phyloP scores from a whole-genome alignment of 1,284 basidiomycete species.

The Sporisorium iseilematis-ciliati region DNA sequence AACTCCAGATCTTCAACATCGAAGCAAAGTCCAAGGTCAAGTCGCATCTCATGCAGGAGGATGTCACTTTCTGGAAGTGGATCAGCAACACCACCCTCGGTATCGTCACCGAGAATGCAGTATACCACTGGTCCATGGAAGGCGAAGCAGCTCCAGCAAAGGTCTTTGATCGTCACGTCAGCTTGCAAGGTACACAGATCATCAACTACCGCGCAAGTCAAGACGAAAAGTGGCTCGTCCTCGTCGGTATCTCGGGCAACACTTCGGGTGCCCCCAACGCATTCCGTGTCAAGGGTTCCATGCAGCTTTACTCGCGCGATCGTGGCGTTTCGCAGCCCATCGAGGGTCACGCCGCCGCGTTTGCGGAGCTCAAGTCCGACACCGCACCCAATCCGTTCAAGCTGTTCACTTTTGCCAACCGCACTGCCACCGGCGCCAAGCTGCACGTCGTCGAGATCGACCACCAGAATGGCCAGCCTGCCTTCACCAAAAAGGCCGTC shows the following conservation, averaged over 20 bases:
- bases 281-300: slow-evolving; percentile 74
- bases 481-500: slow-evolving; percentile 96
- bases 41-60: slow-evolving; percentile 90
- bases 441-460: slow-evolving; percentile 99
- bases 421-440: slow-evolving; percentile 97
- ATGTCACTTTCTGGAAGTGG: slow-evolving; percentile 99
- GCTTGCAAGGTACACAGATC: slow-evolving; percentile 93
- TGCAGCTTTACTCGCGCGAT: slow-evolving; percentile 93
- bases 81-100: slow-evolving; percentile 90
- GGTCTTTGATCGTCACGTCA: slow-evolving; percentile 95
- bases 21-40: slow-evolving; percentile 96
- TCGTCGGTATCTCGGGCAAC: slow-evolving; percentile 96
- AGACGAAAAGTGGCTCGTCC: slow-evolving; percentile 97
- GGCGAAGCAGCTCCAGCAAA: slow-evolving; percentile 82
- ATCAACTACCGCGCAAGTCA: slow-evolving; percentile 95
- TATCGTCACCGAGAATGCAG: slow-evolving; percentile 92
- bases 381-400: slow-evolving; percentile 73
- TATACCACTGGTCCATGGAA: slow-evolving; percentile 91
- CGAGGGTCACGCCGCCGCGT: slow-evolving; percentile 97
- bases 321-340: slow-evolving; percentile 98
- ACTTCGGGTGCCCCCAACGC: slow-evolving; percentile 78
- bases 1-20: slow-evolving; percentile 98
- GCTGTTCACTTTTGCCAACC: slow-evolving; percentile 94
- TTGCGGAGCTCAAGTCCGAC: slow-evolving; percentile 82
- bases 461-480: slow-evolving; percentile 92